Base-by-base conservation (phyloP, 2,329 filamentous ascomycete genomes). In the Apiospora pterosperma region DNA sequence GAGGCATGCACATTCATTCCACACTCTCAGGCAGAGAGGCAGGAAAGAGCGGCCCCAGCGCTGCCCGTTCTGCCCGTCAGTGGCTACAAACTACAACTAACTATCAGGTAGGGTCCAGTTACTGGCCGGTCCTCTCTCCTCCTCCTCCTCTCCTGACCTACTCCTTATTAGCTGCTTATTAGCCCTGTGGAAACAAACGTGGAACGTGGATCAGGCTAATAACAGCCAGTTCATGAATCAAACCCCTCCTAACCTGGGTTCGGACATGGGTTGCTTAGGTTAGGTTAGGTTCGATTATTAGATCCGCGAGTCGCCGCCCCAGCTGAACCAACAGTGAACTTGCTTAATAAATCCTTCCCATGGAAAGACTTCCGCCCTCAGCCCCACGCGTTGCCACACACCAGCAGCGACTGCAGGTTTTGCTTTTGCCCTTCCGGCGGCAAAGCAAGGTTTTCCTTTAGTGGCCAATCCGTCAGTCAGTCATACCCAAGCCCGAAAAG, bases 121-220 rank as follows among this genome's bases (percentile, higher is more conserved):
- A 34, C 48, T 34, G 28, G 48, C n/a, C n/a, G n/a, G n/a, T n/a
- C n/a, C n/a, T n/a, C n/a, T n/a, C n/a, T n/a, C n/a, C n/a, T n/a
- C n/a, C n/a, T 31, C 28, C 38, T 25, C 31, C 44, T 44, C 14
- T 38, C 12, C 36, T 38, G 6, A 38, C 36, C 36, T 55, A 19
- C 48, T 55, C 48, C 28, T 55, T n/a, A n/a, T n/a, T n/a, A n/a
- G 21, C 28, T 55, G 48, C 48, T 11, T 25, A 34, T 55, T 55
- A 55, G 48, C 48, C 48, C 48, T 34, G 48, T 55, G 48, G 48
- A 55, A 55, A 55, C 48, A 28, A 55, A 34, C 48, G 48, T 55
- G 48, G 48, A 55, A 55, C 48, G 41, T 62, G 60, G 60, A 62
- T 23, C 38, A 62, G 39, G 28, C 44, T 28, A 52, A 52, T n/a